Conservation (phyloP, 176 grass and related monocot species). For the Paspalum notatum region DNA sequence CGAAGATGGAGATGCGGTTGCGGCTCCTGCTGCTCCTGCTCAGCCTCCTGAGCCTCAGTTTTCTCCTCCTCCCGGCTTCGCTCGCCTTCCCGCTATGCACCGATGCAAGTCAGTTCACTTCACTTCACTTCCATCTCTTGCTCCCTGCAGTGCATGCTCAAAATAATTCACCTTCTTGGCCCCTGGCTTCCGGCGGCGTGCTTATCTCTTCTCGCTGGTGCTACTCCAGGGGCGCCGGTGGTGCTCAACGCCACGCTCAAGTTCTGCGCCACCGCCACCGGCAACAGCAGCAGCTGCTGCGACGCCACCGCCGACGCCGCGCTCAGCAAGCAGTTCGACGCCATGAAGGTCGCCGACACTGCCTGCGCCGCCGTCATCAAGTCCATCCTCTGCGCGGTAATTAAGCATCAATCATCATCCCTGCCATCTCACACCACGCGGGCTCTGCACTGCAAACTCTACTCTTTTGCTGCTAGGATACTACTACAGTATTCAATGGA, state of each 20-base stretch:
- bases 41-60: background rate
- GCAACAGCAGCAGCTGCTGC: conserved; percentile 51
- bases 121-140: background rate
- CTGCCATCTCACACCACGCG: too few relatives aligned
- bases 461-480: too few relatives aligned
- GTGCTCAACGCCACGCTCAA: conserved; percentile 51
- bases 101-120: conserved; percentile 24
- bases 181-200: background rate
- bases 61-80: conserved; percentile 5
- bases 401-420: background rate
- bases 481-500: background rate
- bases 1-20: background rate
- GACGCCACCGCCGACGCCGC: conserved; percentile 49
- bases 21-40: conserved; percentile 7
- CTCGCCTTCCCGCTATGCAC: conserved; percentile 51
- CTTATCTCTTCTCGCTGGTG: background rate
- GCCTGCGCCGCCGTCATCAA: conserved; percentile 64
- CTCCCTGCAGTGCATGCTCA: too few relatives aligned
- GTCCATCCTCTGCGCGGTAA: conserved; percentile 77
- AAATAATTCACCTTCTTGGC: background rate
- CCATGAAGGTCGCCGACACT: conserved; percentile 62
- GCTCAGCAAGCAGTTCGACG: conserved; percentile 52
- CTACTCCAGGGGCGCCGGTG: conserved; percentile 53
- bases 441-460: background rate
- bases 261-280: conserved; percentile 54